Base-by-base conservation (phyloP, 805 yeast genomes). In the Aciculoconidium aculeatum region DNA sequence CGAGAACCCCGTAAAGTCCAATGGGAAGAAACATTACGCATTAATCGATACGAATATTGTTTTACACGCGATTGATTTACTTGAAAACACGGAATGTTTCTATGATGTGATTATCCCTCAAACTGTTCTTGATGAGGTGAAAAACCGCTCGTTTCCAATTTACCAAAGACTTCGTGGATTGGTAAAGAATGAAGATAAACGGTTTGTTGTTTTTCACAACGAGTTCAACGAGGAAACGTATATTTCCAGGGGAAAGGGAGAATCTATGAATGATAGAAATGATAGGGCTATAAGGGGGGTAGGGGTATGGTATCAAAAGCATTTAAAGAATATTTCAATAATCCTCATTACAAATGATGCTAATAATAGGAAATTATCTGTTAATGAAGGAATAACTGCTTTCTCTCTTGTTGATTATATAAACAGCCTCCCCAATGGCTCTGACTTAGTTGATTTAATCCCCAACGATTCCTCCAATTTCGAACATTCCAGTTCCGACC, bases 91-190 rank as follows among this genome's bases (percentile, higher is more conserved):
- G 12, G 68, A 72, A 17, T 80, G 83, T 31, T 84, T 92, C 48
- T 80, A 70, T 47, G 97, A 92, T 56, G 95, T 88, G 11, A 80
- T 92, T 33, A 63, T 92, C n/a, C 95, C 97, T 2, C 98, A 92
- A 53, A 82, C 94, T 5, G 96, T 86, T 3, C 64, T 92, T 19
- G 96, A 94, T 43, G 97, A 92, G 55, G 95, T 90, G 7, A 75
- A 85, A 40, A 86, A 86, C 51, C 69, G 80, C 47, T 84, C 95
- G 28, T 75, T 78, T 47, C 95, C 98, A 4, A 78, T 90, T 11
- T 92, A 88, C 53, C 77, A 83, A 45, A 70, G 98, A 50, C 57
- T 90, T 27, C 70, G 96, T 46, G 72, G 82, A 3, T 61, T 92
- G 11, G 77, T 84, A 17, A 80, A 83, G 43, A 67, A 73, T 25